Base-by-base conservation (phyloP, 345 rosid genomes). In the Streptanthus diversifolius region DNA sequence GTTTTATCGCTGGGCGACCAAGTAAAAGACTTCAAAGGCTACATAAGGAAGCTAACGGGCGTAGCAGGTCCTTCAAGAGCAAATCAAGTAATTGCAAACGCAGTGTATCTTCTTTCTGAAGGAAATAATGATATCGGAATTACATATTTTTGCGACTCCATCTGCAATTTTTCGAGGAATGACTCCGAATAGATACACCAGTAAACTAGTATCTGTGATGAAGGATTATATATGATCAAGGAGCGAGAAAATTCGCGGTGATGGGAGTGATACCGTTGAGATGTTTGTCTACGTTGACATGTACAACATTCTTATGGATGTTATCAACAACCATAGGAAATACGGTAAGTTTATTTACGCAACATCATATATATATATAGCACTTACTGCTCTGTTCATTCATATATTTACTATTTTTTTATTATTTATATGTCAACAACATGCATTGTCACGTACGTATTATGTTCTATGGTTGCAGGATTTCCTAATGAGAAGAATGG, bases 81-180 rank as follows among this genome's bases (percentile, higher is more conserved):
- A 21, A 73, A 58, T 0, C 6, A 39, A 5, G 79, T 84, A 11
- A 5, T 87, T 33, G 35, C 64, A 40, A 83, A 82, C 2, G 78
- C 83, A 53, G 19, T 87, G 15, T 70, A 62, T 72, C 30, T 84
- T 2, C 61, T 84, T 29, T 80, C 82, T 14, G 59, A 81, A 18
- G 87, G 92, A 48, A 87, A 83, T 66, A 76, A 87, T 47, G 96
- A 89, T 85, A 63, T 89, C 21, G 92, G 85, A 19, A 75, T 79
- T 67, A 78, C 80, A n/a, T 89, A 61, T 66, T 85, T 85, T 80
- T 52, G 8, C 11, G 0, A 56, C 80, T 19, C 83, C 70, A 5
- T 14, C 62, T 15, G 73, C 88, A 51, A 4, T 14, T 13, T 0
- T 37, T 0, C 83, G 79, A 64, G 48, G 78, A 41, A 1, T 78